A percentile compares a stretch with the other conserved stretches of the same genome.
These are phyloP conservation scores for Sherardia arvensis DNA, from an alignment of 257 asterid species.

Conservation along the genomic window DNA sequence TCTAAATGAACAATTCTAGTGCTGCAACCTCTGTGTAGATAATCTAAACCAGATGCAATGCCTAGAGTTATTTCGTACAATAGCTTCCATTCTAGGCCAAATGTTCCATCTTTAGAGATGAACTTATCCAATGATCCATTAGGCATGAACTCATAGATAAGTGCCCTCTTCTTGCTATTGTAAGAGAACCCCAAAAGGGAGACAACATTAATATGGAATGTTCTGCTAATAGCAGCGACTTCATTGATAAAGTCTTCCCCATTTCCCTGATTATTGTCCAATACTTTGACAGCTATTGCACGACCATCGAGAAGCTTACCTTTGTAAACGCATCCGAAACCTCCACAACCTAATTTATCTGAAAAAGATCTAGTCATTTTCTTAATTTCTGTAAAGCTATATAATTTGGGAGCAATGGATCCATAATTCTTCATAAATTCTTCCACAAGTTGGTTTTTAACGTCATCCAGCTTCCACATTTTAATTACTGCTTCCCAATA, in stretches of 20 bases:
- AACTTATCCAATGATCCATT: constrained; percentile 59
- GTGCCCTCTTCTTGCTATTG: constrained; percentile 26
- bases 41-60: constrained; percentile 52
- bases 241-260: background rate
- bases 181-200: constrained; percentile 51
- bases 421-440: background rate
- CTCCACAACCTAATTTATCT: background rate
- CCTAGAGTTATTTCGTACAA: constrained; percentile 39
- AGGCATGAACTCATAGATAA: constrained; percentile 51
- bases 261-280: background rate
- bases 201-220: constrained; percentile 59
- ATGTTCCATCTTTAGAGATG: constrained; percentile 14
- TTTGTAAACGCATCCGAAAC: background rate
- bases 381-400: background rate
- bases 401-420: background rate
- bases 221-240: constrained; percentile 28
- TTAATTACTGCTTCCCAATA: too few relatives aligned
- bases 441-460: background rate
- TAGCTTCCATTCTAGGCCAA: constrained; percentile 38
- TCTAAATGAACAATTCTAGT: constrained; percentile 62
- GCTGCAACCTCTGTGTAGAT: constrained; percentile 59
- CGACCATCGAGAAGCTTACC: background rate
- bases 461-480: background rate
- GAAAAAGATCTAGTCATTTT: background rate
- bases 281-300: background rate